Evolutionary conservation across 495 filamentous ascomycete genomes (phyloP).

Genomic region (Rhizodiscina lignyota): DNA sequence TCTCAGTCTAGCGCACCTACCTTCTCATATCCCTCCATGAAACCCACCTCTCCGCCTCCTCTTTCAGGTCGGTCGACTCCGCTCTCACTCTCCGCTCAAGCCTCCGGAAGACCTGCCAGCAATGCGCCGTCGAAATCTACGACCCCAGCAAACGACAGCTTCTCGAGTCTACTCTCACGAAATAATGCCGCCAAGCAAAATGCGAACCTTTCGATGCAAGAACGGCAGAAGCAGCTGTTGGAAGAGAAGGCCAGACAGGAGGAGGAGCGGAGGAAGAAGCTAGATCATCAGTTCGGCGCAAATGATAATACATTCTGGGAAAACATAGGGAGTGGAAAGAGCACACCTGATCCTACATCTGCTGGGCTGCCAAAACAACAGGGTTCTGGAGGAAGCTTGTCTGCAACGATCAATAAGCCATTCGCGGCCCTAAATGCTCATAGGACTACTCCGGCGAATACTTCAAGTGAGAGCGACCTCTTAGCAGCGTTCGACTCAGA

Average conservation of each 20-base stretch:
- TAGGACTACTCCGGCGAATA: slow-evolving; percentile 7
- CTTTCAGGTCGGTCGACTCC: slow-evolving; percentile 53
- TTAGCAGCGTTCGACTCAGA: slow-evolving; percentile 45
- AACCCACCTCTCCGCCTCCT: slow-evolving; percentile 39
- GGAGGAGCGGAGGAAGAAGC: slow-evolving; percentile 47
- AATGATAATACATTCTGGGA: slow-evolving; percentile 55
- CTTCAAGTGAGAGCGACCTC: slow-evolving; percentile 38
- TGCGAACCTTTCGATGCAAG: slow-evolving; percentile 62
- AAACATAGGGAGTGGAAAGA: slow-evolving; percentile 35
- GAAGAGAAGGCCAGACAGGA: slow-evolving; percentile 64
- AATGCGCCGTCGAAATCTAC: slow-evolving; percentile 12
- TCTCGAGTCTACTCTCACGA: slow-evolving; percentile 73
- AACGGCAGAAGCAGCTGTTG: slow-evolving; percentile 68
- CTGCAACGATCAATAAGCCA: slow-evolving; percentile 20
- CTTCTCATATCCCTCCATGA: slow-evolving; percentile 40
- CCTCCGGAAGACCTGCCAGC: slow-evolving; percentile 20
- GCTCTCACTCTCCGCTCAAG: slow-evolving; percentile 34
- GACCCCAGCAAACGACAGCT: slow-evolving; percentile 50
- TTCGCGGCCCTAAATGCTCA: slow-evolving; percentile 17
- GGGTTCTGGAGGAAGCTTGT: slow-evolving; percentile 11
- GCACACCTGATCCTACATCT: slow-evolving; percentile 19
- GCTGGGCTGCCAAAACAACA: slow-evolving; percentile 3
- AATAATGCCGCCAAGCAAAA: slow-evolving; percentile 41
- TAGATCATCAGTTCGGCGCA: slow-evolving; percentile 59
- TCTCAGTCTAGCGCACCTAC: slow-evolving; percentile 30